Evolutionary conservation across 2,329 filamentous ascomycete species (phyloP), one percentile per base, ranked within the genome.

Genomic region (Penicillium occitanis): DNA sequence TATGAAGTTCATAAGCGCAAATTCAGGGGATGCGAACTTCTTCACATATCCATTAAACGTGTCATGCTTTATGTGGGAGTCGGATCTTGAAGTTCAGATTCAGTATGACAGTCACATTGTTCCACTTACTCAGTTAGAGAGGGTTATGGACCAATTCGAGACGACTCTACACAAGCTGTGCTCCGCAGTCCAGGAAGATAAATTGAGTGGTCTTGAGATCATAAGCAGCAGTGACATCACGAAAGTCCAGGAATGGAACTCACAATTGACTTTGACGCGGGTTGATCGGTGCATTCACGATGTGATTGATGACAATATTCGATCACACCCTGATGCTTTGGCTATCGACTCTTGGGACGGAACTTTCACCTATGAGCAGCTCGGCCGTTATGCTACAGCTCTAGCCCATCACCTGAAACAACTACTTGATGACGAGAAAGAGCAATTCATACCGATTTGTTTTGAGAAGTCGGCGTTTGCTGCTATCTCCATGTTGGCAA

Each of bases 311-410:
- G 62, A 64, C 7, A 57, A 61, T 50, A 37, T 37, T 17, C 19
- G 10, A 6, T 37, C 40, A 1, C 40, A 14, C 33, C 73, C 75
- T 0, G 68, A 74, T 46, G 63, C 71, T 5, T 50, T 70, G 17
- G 77, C 77, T 7, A 67, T 79, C 25, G 63, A 61, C 11, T 70
- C 74, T 17, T 74, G 73, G 73, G 77, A 79, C 68, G 74, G 74
- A 5, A 71, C 63, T 14, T 68, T 78, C 6, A 76, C 74, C 1
- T 79, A 79, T 64, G 67, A 66, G n/a, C 72, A 77, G 51, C 68
- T 79, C 33, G 69, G 77, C 30, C 69, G 71, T 13, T 68, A 74
- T 44, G 77, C 77, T 6, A 73, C 76, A 2, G 66, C 70, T 8
- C 70, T 79, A n/a, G 74, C 77, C 4, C 67, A 61, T 33, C 73